These are phyloP conservation scores for Solanum corneliomulleri DNA, from an alignment of 257 asterid species.

Conservation along the genomic window DNA sequence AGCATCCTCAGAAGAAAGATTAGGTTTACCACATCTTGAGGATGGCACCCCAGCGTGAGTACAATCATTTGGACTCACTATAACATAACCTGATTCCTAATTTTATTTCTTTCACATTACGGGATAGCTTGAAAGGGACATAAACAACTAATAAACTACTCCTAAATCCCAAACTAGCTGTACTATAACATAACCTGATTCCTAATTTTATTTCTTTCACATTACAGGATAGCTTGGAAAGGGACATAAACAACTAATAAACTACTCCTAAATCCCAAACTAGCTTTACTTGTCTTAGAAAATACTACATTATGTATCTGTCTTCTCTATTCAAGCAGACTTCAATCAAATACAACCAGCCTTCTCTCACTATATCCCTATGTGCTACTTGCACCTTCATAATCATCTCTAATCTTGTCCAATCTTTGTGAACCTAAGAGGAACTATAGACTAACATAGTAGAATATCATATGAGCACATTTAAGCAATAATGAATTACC, in stretches of 20 bases:
- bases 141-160: neutral
- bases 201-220: neutral
- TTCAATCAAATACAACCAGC: neutral
- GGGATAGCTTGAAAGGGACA: neutral
- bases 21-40: neutral
- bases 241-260: neutral
- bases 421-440: neutral
- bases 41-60: neutral
- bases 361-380: neutral
- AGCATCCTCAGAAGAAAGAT: neutral
- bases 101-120: neutral
- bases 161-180: neutral
- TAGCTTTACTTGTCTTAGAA: neutral
- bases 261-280: neutral
- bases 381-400: neutral
- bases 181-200: neutral
- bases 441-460: neutral
- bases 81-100: neutral
- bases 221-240: neutral
- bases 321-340: neutral
- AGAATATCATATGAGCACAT: neutral
- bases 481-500: conserved; percentile 29
- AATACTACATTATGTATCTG: neutral
- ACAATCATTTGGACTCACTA: neutral
- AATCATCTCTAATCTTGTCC: neutral